Conservation (phyloP, 345 rosid genomes). For the Melaleuca alternifolia region DNA sequence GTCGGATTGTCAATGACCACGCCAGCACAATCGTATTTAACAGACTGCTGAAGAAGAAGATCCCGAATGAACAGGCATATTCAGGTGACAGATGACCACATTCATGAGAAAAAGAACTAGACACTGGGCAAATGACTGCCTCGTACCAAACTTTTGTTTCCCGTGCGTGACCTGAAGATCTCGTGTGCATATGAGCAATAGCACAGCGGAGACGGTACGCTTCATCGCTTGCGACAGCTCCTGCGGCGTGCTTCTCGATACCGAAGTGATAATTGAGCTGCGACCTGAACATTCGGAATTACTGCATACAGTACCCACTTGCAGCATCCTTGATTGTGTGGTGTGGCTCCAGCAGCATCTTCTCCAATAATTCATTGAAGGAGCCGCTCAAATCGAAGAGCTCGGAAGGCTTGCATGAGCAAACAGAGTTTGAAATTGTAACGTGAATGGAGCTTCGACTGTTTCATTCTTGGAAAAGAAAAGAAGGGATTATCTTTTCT, state of each 20-base stretch:
- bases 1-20: background rate
- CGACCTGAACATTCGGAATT: background rate
- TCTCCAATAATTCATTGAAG: background rate
- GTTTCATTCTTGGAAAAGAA: background rate
- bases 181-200: background rate
- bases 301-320: background rate
- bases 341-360: background rate
- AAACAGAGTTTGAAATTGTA: background rate
- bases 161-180: background rate
- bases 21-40: background rate
- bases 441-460: background rate
- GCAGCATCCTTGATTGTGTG: too few species aligned
- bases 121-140: background rate
- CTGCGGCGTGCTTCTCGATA: background rate
- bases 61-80: background rate
- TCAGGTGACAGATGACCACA: background rate
- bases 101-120: background rate
- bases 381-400: background rate
- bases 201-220: background rate
- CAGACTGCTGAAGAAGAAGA: background rate
- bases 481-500: too few species aligned
- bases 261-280: background rate
- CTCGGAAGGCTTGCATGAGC: background rate
- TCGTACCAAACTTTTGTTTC: background rate
- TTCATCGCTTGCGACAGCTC: background rate